Percentiles rank a stretch among this genome's conserved stretches.
These are phyloP conservation scores for Azolla pinnata DNA, from an alignment of 75 land plant species.

Conservation along the genomic window DNA sequence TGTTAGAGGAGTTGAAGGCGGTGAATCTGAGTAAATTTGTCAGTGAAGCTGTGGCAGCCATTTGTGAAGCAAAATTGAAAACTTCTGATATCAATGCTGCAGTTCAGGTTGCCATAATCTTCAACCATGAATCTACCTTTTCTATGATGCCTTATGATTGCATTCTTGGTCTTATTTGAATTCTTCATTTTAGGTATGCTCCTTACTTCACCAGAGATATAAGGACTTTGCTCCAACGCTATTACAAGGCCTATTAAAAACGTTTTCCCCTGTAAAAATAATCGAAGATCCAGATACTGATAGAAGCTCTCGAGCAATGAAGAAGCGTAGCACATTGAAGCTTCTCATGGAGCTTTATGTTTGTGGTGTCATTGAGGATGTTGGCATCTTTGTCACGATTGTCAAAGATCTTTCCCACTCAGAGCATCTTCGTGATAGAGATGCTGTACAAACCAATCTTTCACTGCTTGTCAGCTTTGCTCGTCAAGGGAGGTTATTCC, in stretches of 20 bases:
- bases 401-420: constrained; percentile 73
- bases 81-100: constrained; percentile 93
- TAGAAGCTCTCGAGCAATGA: constrained; percentile 71
- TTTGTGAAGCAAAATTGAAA: constrained; percentile 87
- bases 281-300: constrained; percentile 72
- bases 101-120: constrained; percentile 56
- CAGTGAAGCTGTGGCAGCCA: constrained; percentile 89
- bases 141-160: no score
- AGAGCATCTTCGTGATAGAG: constrained; percentile 79
- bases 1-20: constrained; percentile 68
- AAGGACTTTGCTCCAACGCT: constrained; percentile 86
- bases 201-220: constrained; percentile 97
- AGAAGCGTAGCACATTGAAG: constrained; percentile 86
- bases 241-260: constrained; percentile 67
- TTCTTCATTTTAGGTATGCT: constrained; percentile 56
- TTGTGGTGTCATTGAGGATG: constrained; percentile 88
- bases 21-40: constrained; percentile 97
- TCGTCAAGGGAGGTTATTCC: constrained; percentile 78
- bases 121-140: no score
- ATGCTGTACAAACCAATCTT: constrained; percentile 76
- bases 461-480: constrained; percentile 90
- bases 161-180: neutral
- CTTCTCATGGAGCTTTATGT: constrained; percentile 87
- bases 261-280: constrained; percentile 70
- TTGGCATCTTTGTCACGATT: constrained; percentile 58